A percentile compares a stretch with the other conserved stretches of the same genome.
These are phyloP conservation scores for Eugenia klotzschiana DNA, from an alignment of 441 rosid species.

Conservation along the genomic window DNA sequence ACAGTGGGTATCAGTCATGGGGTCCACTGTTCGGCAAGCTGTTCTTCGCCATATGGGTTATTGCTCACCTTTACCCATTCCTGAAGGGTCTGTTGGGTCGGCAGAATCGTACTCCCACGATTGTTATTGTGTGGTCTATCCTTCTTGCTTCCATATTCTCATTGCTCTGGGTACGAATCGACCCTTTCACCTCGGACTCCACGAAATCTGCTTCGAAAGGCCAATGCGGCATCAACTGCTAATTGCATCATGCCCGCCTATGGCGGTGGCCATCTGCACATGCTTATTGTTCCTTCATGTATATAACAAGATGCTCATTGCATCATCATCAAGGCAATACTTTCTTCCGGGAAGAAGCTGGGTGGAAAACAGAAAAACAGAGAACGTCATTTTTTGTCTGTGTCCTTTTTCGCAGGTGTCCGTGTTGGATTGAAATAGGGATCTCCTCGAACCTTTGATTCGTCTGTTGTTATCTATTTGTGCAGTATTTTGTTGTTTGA, in stretches of 20 bases:
- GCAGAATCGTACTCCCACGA: conserved; percentile 87
- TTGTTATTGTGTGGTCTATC: conserved; percentile 90
- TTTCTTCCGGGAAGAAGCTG: background rate
- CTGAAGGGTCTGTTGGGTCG: conserved; percentile 86
- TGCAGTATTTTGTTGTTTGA: background rate
- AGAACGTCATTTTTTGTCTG: background rate
- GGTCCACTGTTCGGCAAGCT: conserved; percentile 93
- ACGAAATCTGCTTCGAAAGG: conserved; percentile 37
- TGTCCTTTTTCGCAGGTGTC: background rate
- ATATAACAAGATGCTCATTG: conserved; percentile 13
- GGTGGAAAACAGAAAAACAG: background rate
- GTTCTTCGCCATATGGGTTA: conserved; percentile 91
- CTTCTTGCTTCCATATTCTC: conserved; percentile 93
- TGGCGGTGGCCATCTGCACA: background rate
- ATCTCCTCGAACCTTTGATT: background rate
- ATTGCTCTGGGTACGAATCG: conserved; percentile 89
- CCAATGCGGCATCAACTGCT: conserved; percentile 75
- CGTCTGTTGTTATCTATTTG: background rate
- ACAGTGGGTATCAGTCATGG: conserved; percentile 97
- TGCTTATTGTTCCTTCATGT: conserved; percentile 8
- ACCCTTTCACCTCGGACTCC: conserved; percentile 53
- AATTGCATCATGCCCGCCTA: background rate
- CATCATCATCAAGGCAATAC: background rate
- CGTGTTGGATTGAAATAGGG: background rate
- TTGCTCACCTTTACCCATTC: conserved; percentile 93